Percentiles rank a stretch among this genome's conserved stretches.
Conservation (phyloP, 2,329 filamentous ascomycete species). For the Exserohilum turcica region DNA sequence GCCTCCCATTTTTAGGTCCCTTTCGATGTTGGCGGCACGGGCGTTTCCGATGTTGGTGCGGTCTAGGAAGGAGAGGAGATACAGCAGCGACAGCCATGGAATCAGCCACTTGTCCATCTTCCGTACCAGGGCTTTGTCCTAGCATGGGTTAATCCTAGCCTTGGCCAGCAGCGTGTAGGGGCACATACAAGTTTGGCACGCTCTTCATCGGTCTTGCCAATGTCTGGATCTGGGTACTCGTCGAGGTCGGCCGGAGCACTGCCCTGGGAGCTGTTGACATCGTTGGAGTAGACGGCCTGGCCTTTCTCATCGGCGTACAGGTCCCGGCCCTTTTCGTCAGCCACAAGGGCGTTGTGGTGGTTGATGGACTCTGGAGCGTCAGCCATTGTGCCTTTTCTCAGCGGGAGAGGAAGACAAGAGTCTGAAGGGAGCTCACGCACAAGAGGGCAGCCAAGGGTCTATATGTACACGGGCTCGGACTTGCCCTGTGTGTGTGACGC, state of each 20-base stretch:
- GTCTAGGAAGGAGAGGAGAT: slow-evolving; percentile 50
- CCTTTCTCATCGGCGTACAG: slow-evolving; percentile 35
- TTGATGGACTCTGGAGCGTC: slow-evolving; percentile 33
- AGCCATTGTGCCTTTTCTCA: slow-evolving; percentile 33
- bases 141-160: slow-evolving; percentile 18
- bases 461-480: slow-evolving; percentile 35
- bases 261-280: slow-evolving; percentile 34
- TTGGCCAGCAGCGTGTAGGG: neutral
- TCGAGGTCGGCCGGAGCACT: slow-evolving; percentile 35
- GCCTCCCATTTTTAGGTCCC: slow-evolving; percentile 47
- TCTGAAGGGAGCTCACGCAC: slow-evolving; percentile 20
- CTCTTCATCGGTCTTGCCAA: slow-evolving; percentile 43
- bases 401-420: slow-evolving; percentile 21
- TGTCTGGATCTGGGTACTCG: slow-evolving; percentile 44
- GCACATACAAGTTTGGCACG: slow-evolving; percentile 38
- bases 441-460: slow-evolving; percentile 30
- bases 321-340: no score
- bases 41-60: slow-evolving; percentile 54
- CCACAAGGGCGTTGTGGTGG: no score
- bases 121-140: slow-evolving; percentile 48
- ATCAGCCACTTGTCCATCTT: slow-evolving; percentile 52
- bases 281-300: slow-evolving; percentile 29
- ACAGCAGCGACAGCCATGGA: slow-evolving; percentile 50
- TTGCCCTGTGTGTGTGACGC: slow-evolving; percentile 11
- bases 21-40: slow-evolving; percentile 43